phyloP scores from a whole-genome alignment of 257 asterid species.

The Gentiana macrophylla region DNA sequence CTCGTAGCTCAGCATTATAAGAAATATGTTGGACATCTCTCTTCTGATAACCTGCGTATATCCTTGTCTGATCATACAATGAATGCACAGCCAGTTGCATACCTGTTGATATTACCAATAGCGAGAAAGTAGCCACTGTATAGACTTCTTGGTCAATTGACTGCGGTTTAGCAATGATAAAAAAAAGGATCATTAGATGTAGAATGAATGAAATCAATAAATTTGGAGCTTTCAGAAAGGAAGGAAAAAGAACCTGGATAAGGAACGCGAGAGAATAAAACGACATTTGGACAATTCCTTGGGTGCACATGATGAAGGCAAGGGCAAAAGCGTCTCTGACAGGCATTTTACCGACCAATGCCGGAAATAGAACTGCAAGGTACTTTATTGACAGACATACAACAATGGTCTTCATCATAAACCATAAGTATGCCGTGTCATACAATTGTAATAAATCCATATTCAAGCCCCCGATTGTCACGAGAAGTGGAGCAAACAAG shows the following conservation, averaged over 20 bases:
- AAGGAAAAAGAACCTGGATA: slow-evolving; percentile 13
- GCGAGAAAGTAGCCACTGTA: slow-evolving; percentile 15
- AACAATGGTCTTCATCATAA: too few species aligned
- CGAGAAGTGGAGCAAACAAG: slow-evolving; percentile 57
- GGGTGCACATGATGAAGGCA: slow-evolving; percentile 56
- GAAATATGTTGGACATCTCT: slow-evolving; percentile 27
- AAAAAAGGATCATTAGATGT: too few species aligned
- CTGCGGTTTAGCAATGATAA: slow-evolving; percentile 1
- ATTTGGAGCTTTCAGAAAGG: too few species aligned
- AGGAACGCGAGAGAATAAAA: slow-evolving; percentile 29
- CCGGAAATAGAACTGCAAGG: slow-evolving; percentile 32
- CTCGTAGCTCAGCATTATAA: slow-evolving; percentile 21
- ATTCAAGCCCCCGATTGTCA: slow-evolving; percentile 66
- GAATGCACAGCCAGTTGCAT: slow-evolving; percentile 15
- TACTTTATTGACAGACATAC: slow-evolving; percentile 29
- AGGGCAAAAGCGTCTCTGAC: slow-evolving; percentile 61
- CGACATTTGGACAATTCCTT: slow-evolving; percentile 82
- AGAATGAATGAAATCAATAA: too few species aligned
- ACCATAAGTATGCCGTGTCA: slow-evolving; percentile 19
- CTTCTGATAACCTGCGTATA: slow-evolving; percentile 28
- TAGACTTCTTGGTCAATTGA: slow-evolving; percentile 16
- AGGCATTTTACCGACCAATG: slow-evolving; percentile 58
- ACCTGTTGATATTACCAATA: slow-evolving; percentile 16
- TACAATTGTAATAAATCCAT: slow-evolving; percentile 41
- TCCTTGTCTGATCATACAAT: slow-evolving; percentile 22